These are phyloP conservation scores for Diaporthe capsici DNA, from an alignment of 2,329 filamentous ascomycete species.

Conservation along the genomic window DNA sequence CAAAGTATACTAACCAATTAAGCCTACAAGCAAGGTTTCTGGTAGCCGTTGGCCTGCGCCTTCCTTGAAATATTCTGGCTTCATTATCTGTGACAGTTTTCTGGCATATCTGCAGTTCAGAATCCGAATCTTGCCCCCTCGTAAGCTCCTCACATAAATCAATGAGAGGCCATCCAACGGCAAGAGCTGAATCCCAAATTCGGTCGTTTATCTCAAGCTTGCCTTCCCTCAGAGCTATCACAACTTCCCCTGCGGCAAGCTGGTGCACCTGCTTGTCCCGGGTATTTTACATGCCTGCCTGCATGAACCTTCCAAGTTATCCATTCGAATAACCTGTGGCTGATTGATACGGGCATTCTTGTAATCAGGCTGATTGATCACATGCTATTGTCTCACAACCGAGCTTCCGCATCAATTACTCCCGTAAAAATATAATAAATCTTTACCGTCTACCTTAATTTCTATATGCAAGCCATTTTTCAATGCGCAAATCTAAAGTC, in stretches of 20 bases:
- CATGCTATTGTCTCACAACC: not conserved
- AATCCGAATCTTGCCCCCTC: no score
- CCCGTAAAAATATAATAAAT: not conserved
- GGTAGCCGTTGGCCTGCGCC: no score
- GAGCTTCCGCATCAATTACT: not conserved
- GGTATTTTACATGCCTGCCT: not conserved
- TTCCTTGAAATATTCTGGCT: not conserved
- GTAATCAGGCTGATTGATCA: not conserved
- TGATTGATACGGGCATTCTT: not conserved
- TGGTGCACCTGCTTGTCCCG: not conserved
- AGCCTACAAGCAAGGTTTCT: no score
- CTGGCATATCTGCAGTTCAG: not conserved
- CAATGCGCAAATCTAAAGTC: constrained; percentile 52
- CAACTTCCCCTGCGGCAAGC: not conserved
- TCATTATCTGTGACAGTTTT: not conserved
- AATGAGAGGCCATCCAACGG: not conserved
- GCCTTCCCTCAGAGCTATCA: not conserved
- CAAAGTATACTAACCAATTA: no score
- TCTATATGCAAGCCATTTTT: not conserved
- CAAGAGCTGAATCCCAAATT: not conserved
- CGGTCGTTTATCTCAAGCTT: not conserved
- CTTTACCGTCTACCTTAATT: not conserved
- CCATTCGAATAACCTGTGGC: not conserved
- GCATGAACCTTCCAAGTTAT: not conserved
- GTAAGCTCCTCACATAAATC: no score